Conservation (phyloP, 2,329 filamentous ascomycete species). For the Colletotrichum viniferum region DNA sequence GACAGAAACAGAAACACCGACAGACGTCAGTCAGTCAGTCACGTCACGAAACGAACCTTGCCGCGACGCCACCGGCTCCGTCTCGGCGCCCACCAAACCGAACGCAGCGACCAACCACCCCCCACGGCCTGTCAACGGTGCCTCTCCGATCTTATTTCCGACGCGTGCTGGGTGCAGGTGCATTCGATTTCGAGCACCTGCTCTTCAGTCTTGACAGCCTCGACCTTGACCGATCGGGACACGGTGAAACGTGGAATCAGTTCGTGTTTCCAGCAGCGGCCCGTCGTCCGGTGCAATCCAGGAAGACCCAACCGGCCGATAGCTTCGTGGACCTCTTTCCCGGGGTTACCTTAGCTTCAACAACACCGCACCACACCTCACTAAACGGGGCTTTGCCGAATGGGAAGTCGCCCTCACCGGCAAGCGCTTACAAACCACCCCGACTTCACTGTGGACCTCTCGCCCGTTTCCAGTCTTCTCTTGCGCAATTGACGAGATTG, state of each 20-base stretch:
- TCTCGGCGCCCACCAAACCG: slow-evolving; percentile 8
- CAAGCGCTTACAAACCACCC: slow-evolving; percentile 1
- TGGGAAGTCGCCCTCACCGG: background rate
- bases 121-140: background rate
- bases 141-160: background rate
- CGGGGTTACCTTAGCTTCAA: background rate
- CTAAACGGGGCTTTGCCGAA: background rate
- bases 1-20: background rate
- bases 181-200: background rate
- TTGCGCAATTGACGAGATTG: background rate
- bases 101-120: background rate
- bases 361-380: background rate
- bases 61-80: slow-evolving; percentile 12
- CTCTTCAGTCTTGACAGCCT: background rate
- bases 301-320: background rate
- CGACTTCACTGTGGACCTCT: background rate
- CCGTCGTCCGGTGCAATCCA: background rate
- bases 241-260: background rate
- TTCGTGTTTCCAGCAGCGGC: background rate
- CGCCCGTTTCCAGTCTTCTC: background rate
- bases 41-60: slow-evolving; percentile 15
- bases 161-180: background rate
- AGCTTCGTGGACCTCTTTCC: background rate
- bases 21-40: background rate
- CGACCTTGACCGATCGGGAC: background rate